Percentiles rank a stretch among this genome's conserved stretches.
Conservation (phyloP, 805 yeast genomes). For the Ogataea henricii region DNA sequence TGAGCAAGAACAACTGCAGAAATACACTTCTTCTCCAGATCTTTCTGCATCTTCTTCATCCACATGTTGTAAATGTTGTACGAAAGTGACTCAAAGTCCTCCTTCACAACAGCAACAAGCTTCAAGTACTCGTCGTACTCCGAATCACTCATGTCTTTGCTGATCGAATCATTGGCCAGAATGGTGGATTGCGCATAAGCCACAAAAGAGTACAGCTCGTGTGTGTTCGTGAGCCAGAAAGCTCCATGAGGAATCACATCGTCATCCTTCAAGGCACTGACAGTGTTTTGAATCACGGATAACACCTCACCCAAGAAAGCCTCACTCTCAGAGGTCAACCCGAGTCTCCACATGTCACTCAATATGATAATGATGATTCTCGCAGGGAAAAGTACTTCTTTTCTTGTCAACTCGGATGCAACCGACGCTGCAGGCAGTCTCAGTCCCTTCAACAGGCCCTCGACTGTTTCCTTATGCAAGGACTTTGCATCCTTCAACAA, state of each 20-base stretch:
- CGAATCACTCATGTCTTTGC: constrained; percentile 82
- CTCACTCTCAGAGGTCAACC: constrained; percentile 89
- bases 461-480: constrained; percentile 81
- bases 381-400: constrained; percentile 95
- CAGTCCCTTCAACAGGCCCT: constrained; percentile 80
- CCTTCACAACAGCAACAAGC: constrained; percentile 86
- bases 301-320: constrained; percentile 86
- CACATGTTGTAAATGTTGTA: constrained; percentile 94
- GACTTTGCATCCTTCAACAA: constrained; percentile 69
- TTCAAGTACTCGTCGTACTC: constrained; percentile 90
- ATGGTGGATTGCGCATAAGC: constrained; percentile 93
- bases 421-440: constrained; percentile 85
- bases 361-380: constrained; percentile 88
- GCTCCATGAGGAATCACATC: constrained; percentile 91
- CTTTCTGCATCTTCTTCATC: constrained; percentile 94
- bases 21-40: constrained; percentile 85
- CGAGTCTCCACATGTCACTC: constrained; percentile 98
- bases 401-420: constrained; percentile 77
- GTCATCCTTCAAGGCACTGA: constrained; percentile 77
- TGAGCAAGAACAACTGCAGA: constrained; percentile 96
- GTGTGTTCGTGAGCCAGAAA: constrained; percentile 96
- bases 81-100: constrained; percentile 89
- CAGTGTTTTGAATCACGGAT: constrained; percentile 82
- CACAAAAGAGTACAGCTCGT: constrained; percentile 92
- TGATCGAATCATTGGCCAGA: constrained; percentile 74